A percentile compares a stretch with the other conserved stretches of the same genome.
Evolutionary conservation across 163 green algal genomes (phyloP).

Genomic region (Scenedesmus sp.): DNA sequence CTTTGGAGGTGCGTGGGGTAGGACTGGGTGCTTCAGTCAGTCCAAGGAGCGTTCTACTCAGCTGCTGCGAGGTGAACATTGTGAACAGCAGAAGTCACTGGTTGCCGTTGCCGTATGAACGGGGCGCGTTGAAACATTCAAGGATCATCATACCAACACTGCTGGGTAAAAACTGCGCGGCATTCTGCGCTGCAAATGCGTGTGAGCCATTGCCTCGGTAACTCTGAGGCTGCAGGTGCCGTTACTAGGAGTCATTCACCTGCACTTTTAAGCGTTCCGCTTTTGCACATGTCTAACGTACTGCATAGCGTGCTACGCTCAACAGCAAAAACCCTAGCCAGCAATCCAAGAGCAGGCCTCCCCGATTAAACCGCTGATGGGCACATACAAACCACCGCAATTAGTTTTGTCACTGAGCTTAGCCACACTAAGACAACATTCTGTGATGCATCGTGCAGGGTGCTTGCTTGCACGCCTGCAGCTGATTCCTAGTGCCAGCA

Average conservation of each 20-base stretch:
- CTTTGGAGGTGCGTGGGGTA: background rate
- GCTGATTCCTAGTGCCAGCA: background rate
- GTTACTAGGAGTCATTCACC: background rate
- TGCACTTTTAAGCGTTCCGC: background rate
- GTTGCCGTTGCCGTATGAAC: background rate
- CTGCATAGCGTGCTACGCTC: background rate
- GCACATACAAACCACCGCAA: too few relatives aligned
- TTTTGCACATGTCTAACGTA: background rate
- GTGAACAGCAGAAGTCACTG: background rate
- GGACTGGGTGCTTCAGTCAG: background rate
- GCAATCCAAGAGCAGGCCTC: background rate
- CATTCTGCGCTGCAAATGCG: background rate
- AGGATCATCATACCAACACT: background rate
- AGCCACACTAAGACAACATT: too few relatives aligned
- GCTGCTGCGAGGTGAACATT: background rate
- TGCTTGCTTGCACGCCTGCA: background rate
- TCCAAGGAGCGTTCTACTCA: background rate
- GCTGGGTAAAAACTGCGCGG: background rate
- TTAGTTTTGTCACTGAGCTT: too few relatives aligned
- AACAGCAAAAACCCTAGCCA: background rate
- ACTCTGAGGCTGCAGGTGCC: background rate
- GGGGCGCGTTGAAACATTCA: background rate
- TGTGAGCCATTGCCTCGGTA: background rate
- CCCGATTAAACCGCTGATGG: background rate
- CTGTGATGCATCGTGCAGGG: too few relatives aligned